Evolutionary conservation across 352 stramenopile species (phyloP).

Genomic region (Albugo laibachii): DNA sequence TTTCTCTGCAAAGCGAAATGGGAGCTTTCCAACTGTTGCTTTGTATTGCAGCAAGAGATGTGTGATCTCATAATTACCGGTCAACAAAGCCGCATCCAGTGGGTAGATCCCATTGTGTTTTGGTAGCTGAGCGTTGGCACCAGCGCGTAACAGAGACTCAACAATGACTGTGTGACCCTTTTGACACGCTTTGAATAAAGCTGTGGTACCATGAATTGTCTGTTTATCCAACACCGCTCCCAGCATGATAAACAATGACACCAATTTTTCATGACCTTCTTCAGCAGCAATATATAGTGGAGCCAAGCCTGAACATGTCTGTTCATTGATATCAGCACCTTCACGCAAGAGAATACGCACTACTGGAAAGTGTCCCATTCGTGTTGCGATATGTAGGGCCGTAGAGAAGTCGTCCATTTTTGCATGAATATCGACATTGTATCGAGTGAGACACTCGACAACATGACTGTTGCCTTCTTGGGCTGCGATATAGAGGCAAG

Average conservation of each 20-base stretch:
- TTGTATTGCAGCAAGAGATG: slow-evolving; percentile 43
- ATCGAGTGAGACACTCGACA: slow-evolving; percentile 27
- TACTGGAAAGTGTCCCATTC: slow-evolving; percentile 50
- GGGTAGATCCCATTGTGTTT: slow-evolving; percentile 60
- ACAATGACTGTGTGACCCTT: slow-evolving; percentile 37
- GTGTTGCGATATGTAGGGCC: slow-evolving; percentile 53
- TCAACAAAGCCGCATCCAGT: slow-evolving; percentile 41
- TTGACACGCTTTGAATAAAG: slow-evolving; percentile 61
- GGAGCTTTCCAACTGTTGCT: slow-evolving; percentile 32
- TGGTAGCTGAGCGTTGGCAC: slow-evolving; percentile 24
- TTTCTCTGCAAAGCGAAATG: slow-evolving; percentile 56
- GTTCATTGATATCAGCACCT: slow-evolving; percentile 34
- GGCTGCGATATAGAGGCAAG: slow-evolving; percentile 56
- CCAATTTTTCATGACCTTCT: slow-evolving; percentile 47
- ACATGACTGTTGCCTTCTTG: slow-evolving; percentile 53
- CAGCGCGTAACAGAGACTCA: slow-evolving; percentile 24
- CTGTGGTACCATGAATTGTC: slow-evolving; percentile 42
- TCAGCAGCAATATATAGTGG: slow-evolving; percentile 71
- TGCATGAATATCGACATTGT: slow-evolving; percentile 27
- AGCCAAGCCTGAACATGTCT: slow-evolving; percentile 59
- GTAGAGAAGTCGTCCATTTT: slow-evolving; percentile 66
- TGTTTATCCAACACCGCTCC: slow-evolving; percentile 12
- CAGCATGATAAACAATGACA: slow-evolving; percentile 28
- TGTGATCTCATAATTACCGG: slow-evolving; percentile 37
- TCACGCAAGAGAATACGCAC: slow-evolving; percentile 24